Conservation (phyloP, 495 filamentous ascomycete species). For the Haplographium delicatum region DNA sequence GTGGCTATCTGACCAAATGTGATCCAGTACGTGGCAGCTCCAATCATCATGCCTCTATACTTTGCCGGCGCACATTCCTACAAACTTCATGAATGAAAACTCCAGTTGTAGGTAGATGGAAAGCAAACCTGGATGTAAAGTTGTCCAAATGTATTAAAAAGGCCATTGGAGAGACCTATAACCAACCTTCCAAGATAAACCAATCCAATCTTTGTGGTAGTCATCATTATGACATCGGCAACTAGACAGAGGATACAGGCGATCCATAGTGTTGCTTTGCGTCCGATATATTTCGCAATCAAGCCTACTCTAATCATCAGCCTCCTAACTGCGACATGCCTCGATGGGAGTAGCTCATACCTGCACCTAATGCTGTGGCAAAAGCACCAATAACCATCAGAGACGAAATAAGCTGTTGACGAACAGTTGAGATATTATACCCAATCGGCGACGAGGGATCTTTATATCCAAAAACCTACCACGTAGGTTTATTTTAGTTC, state of each 20-base stretch:
- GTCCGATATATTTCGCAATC: slow-evolving; percentile 40
- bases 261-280: slow-evolving; percentile 43
- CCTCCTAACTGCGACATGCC: too few species aligned
- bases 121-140: slow-evolving; percentile 46
- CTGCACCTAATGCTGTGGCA: slow-evolving; percentile 43
- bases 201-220: slow-evolving; percentile 43
- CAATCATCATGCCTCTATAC: slow-evolving; percentile 15
- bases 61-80: slow-evolving; percentile 31
- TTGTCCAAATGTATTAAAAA: slow-evolving; percentile 56
- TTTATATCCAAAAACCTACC: slow-evolving; percentile 29
- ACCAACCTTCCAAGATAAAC: slow-evolving; percentile 52
- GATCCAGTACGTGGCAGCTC: slow-evolving; percentile 25
- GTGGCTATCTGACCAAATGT: slow-evolving; percentile 20
- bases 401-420: slow-evolving; percentile 52
- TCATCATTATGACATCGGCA: slow-evolving; percentile 54
- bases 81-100: too few species aligned
- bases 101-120: too few species aligned
- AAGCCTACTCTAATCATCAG: slow-evolving; percentile 31
- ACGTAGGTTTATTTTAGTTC: not conserved
- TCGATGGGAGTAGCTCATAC: too few species aligned
- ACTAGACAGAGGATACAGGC: slow-evolving; percentile 44
- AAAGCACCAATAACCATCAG: slow-evolving; percentile 59
- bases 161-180: slow-evolving; percentile 51
- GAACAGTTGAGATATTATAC: slow-evolving; percentile 48
- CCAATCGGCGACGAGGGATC: slow-evolving; percentile 41